A percentile compares a stretch with the other conserved stretches of the same genome.
Evolutionary conservation across 1,139 yeast species (phyloP).

Genomic region (Hansenula sp.): DNA sequence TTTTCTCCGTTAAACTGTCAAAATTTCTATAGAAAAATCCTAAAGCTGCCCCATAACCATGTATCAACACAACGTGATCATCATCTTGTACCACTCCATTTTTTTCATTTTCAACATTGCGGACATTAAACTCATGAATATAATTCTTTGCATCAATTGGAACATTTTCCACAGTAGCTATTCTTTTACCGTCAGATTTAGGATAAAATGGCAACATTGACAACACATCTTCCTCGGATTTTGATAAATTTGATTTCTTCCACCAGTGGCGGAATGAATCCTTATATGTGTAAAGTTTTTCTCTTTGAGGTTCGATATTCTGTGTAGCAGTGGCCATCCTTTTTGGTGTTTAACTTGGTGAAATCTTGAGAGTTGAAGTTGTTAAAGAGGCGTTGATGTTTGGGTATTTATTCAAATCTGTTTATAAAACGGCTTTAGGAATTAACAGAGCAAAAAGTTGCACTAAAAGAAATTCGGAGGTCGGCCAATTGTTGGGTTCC

Average conservation of each 20-base stretch:
- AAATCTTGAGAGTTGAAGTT: not conserved
- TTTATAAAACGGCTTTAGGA: not conserved
- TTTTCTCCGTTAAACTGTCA: constrained; percentile 43
- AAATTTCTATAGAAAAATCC: constrained; percentile 85
- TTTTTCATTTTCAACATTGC: constrained; percentile 13
- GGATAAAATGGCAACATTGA: constrained; percentile 59
- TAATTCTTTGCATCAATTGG: constrained; percentile 41
- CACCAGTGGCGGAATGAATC: constrained; percentile 45
- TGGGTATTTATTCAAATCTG: not conserved
- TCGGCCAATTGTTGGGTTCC: not conserved
- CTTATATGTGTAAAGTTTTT: constrained; percentile 24
- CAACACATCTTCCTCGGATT: constrained; percentile 40
- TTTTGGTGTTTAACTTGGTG: too few relatives aligned
- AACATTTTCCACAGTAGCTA: constrained; percentile 45
- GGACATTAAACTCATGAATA: constrained; percentile 53
- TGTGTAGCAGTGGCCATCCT: too few relatives aligned
- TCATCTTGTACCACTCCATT: constrained; percentile 2
- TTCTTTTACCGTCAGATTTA: constrained; percentile 43
- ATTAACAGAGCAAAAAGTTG: not conserved
- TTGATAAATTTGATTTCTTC: constrained; percentile 29
- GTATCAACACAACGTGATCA: constrained; percentile 58
- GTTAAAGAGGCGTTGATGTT: not conserved
- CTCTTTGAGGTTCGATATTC: too few relatives aligned
- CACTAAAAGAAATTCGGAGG: not conserved
- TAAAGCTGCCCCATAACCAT: constrained; percentile 91